Conservation (phyloP, 2,329 filamentous ascomycete genomes). For the Aspergillus quadrilineatus region DNA sequence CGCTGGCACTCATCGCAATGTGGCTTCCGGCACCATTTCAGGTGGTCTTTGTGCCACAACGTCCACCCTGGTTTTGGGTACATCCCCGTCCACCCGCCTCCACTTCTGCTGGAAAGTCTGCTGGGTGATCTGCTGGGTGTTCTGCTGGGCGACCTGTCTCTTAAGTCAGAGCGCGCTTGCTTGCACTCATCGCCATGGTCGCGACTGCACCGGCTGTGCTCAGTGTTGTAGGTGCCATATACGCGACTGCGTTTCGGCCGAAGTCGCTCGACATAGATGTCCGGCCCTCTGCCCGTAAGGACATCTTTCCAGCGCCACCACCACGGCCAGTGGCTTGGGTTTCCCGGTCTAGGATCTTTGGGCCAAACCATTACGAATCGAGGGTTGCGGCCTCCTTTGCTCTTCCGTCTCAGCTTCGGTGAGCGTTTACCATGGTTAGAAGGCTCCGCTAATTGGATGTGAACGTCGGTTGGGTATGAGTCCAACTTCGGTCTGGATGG, state of each 20-base stretch:
- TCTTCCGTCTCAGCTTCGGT: not conserved
- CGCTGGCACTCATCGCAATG: not conserved
- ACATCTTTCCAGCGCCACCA: conserved; percentile 38
- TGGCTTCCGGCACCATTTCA: not conserved
- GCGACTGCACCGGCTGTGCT: too few species aligned
- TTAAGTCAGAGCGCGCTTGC: not conserved
- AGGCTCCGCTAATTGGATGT: too few species aligned
- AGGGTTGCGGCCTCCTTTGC: not conserved
- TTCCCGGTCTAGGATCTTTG: conserved; percentile 38
- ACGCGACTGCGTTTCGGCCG: not conserved
- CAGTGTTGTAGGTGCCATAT: too few species aligned
- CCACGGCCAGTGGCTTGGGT: conserved; percentile 30
- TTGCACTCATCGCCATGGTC: not conserved
- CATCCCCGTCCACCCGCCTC: too few species aligned
- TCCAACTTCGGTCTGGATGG: too few species aligned
- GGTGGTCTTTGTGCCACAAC: not conserved
- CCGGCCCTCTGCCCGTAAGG: conserved; percentile 41
- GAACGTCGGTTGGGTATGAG: too few species aligned
- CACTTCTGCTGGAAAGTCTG: not conserved
- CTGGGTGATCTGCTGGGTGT: too few species aligned
- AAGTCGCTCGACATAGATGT: conserved; percentile 41
- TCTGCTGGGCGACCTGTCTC: not conserved
- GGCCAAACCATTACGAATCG: conserved; percentile 37
- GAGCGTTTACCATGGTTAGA: too few species aligned
- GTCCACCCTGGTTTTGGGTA: not conserved